These are phyloP conservation scores for Aspergillus calidoustus DNA, from an alignment of 2,329 filamentous ascomycete genomes.

Conservation along the genomic window DNA sequence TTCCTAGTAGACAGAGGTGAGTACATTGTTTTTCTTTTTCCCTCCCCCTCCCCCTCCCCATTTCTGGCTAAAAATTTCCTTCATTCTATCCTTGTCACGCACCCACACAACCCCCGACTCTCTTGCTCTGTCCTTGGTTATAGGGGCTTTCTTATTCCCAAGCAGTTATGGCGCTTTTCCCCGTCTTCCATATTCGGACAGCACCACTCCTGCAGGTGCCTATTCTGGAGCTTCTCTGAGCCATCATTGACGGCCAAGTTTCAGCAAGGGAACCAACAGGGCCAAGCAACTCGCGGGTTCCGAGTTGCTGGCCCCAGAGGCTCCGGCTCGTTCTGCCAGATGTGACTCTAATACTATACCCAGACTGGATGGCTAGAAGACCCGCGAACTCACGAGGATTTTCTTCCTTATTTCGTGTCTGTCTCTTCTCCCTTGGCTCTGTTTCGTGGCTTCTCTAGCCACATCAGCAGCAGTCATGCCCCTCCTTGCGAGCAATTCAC, in stretches of 20 bases:
- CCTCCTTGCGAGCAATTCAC: slow-evolving; percentile 6
- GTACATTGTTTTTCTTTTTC: slow-evolving; percentile 10
- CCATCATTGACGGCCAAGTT: neutral
- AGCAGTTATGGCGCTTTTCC: neutral
- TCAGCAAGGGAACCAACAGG: neutral
- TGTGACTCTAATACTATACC: neutral
- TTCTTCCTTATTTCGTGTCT: neutral
- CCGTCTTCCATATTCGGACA: neutral
- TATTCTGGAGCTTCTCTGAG: neutral
- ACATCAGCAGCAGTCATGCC: slow-evolving; percentile 6
- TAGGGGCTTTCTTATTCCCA: neutral
- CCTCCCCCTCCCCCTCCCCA: neutral
- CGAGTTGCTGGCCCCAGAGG: neutral
- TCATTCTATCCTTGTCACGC: slow-evolving; percentile 3
- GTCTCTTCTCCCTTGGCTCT: neutral
- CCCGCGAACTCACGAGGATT: neutral
- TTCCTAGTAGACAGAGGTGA: slow-evolving; percentile 13
- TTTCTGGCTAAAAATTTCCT: slow-evolving; percentile 5
- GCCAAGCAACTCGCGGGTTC: neutral
- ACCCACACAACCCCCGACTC: neutral
- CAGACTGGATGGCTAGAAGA: neutral
- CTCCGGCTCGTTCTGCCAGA: neutral
- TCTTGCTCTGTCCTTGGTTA: neutral
- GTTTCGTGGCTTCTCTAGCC: slow-evolving; percentile 12
- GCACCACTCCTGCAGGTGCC: neutral